Base-by-base conservation (phyloP, 2,329 filamentous ascomycete genomes). In the Hansfordia pulvinata region DNA sequence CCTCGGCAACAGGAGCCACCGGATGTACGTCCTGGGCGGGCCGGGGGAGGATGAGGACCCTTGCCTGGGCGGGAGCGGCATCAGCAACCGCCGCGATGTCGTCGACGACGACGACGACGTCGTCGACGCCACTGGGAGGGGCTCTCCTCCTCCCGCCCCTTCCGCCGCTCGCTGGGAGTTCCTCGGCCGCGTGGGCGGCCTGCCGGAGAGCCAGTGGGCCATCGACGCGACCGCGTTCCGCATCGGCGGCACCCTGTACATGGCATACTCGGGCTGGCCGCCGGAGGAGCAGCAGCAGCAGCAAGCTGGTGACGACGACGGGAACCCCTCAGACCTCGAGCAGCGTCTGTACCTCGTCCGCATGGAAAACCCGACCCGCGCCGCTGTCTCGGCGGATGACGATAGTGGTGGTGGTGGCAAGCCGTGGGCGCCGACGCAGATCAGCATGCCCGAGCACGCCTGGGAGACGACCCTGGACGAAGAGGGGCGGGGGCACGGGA, bases 241-340 rank as follows among this genome's bases (percentile, higher is more conserved):
- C 32, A 30, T 48, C 20, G 26, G 41, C 11, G 31, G 34, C 10
- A 19, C 38, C 12, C 32, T 44, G 8, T 49, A 47, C 30, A 34
- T 49, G n/a, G 42, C 30, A 10, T 49, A 46, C 20, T 49, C 46
- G 17, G 45, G 46, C 7, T 49, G 46, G 46, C 45, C 46, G 10
- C 35, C 43, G 13, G 36, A 39, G 8, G 28, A 30, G 27, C 13
- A 23, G 16, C n/a, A n/a, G n/a, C n/a, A n/a, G n/a, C n/a, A n/a
- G n/a, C n/a, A n/a, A n/a, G 28, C 18, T 17, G 23, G 12, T 23
- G 19, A 28, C 10, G n/a, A n/a, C n/a, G n/a, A n/a, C n/a, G n/a
- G n/a, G n/a, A n/a, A n/a, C n/a, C n/a, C n/a, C n/a, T 39, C 40
- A 15, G 45, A 44, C 9, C 34, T 47, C 2, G 27, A 40, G 20